Conservation (phyloP, 2,329 filamentous ascomycete species). For the Xylaria sp. region DNA sequence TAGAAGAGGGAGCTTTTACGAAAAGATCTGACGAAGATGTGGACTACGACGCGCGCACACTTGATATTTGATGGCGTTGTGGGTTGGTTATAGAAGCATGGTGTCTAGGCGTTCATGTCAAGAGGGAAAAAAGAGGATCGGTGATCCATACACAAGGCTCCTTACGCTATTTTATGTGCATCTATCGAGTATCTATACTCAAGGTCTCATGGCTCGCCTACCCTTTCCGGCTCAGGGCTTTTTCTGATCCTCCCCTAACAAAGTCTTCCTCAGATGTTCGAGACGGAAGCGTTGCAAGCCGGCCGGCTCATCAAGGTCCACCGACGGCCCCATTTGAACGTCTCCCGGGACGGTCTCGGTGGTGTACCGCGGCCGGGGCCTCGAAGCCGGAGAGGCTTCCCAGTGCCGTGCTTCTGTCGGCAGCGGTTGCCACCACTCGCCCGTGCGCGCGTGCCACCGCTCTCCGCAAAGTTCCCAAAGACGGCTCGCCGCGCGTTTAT, state of each 20-base stretch:
- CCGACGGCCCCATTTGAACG: conserved; percentile 43
- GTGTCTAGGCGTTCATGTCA: conserved; percentile 25
- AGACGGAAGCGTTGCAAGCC: conserved; percentile 44
- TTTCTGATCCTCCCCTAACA: conserved; percentile 1
- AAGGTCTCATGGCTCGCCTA: not conserved
- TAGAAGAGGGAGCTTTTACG: not conserved
- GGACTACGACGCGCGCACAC: not conserved
- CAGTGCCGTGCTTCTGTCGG: conserved; percentile 66
- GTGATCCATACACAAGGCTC: conserved; percentile 3
- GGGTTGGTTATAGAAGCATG: conserved; percentile 24
- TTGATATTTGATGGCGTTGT: conserved; percentile 15
- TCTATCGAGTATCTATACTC: conserved; percentile 13
- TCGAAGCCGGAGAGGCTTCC: conserved; percentile 49
- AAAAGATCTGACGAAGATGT: too few relatives aligned
- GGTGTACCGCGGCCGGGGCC: conserved; percentile 23
- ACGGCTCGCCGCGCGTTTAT: conserved; percentile 74
- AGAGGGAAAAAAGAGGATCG: conserved; percentile 4
- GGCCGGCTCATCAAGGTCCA: conserved; percentile 48
- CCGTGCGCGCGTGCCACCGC: conserved; percentile 68
- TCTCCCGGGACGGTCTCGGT: conserved; percentile 32
- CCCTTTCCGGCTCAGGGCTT: conserved; percentile 1
- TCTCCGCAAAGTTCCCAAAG: conserved; percentile 80
- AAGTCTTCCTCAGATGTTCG: conserved; percentile 31
- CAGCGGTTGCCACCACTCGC: conserved; percentile 71
- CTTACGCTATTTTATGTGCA: conserved; percentile 7